Conservation (phyloP, 2,329 filamentous ascomycete genomes). For the Fusarium virguliforme region DNA sequence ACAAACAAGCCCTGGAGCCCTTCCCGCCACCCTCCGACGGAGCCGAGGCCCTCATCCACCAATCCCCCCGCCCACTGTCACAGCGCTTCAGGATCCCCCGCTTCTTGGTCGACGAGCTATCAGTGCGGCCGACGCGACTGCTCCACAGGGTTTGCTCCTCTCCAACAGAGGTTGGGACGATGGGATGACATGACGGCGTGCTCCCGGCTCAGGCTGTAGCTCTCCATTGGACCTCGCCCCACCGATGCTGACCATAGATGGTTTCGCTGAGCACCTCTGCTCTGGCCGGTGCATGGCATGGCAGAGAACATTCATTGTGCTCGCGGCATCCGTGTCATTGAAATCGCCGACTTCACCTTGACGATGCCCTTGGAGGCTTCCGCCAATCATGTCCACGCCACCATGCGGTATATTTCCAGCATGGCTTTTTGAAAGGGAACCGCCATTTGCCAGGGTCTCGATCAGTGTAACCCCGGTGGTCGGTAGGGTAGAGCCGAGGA, state of each 20-base stretch:
- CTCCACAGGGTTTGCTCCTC: conserved; percentile 42
- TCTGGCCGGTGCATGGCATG: conserved; percentile 13
- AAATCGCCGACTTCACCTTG: conserved; percentile 36
- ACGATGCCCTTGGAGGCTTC: conserved; percentile 36
- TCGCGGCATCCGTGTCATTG: conserved; percentile 39
- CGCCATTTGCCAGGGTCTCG: conserved; percentile 42
- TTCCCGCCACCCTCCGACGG: conserved; percentile 53
- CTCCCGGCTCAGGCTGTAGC: conserved; percentile 28
- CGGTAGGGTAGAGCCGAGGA: conserved; percentile 49
- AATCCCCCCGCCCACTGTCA: conserved; percentile 39
- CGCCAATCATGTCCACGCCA: conserved; percentile 43
- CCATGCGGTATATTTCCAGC: conserved; percentile 47
- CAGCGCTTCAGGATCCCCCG: conserved; percentile 43
- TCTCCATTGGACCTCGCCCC: conserved; percentile 33
- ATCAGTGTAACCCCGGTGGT: conserved; percentile 47
- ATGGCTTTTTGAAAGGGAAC: conserved; percentile 34
- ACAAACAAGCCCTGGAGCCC: conserved; percentile 48
- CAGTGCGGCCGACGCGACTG: conserved; percentile 35
- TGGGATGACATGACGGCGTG: conserved; percentile 43
- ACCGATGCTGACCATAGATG: conserved; percentile 41
- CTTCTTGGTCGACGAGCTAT: conserved; percentile 43
- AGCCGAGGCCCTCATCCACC: conserved; percentile 49
- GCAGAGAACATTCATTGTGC: conserved; percentile 13
- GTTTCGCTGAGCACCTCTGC: conserved; percentile 42
- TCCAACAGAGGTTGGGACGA: conserved; percentile 23